These are phyloP conservation scores for Linum lewisii DNA, from an alignment of 345 rosid species.

Conservation along the genomic window DNA sequence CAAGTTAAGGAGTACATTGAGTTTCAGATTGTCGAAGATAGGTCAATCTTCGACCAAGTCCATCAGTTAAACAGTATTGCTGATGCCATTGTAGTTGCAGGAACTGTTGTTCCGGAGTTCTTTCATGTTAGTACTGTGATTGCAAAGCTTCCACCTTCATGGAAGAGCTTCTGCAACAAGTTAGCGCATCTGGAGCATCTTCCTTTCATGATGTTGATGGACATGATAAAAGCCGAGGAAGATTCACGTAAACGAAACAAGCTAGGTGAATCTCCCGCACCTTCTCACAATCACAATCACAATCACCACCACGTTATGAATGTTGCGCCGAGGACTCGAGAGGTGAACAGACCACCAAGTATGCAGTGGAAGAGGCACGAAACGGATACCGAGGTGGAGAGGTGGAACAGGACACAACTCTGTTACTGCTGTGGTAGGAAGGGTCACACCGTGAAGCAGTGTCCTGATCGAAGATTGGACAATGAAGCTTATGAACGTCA, in stretches of 20 bases:
- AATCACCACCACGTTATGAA: conserved; percentile 17
- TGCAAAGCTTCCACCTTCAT: conserved; percentile 71
- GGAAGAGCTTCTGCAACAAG: conserved; percentile 61
- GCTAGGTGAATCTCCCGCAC: conserved; percentile 19
- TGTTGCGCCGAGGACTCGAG: conserved; percentile 28
- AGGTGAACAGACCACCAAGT: conserved; percentile 29
- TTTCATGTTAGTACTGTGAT: conserved; percentile 66
- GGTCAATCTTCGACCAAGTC: conserved; percentile 46
- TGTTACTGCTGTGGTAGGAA: conserved; percentile 54
- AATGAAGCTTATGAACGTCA: neutral
- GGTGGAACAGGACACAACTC: conserved; percentile 16
- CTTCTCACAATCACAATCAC: conserved; percentile 13
- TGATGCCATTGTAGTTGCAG: conserved; percentile 51
- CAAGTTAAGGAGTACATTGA: conserved; percentile 72
- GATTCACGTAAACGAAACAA: conserved; percentile 22
- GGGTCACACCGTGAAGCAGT: conserved; percentile 52
- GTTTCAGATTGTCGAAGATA: conserved; percentile 52
- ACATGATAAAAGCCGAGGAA: conserved; percentile 46
- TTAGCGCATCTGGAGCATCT: conserved; percentile 45
- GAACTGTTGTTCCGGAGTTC: conserved; percentile 52
- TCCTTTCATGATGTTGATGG: conserved; percentile 50
- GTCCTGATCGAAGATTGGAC: conserved; percentile 26
- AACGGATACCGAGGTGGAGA: conserved; percentile 16
- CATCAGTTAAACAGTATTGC: conserved; percentile 60
- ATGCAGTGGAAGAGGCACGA: conserved; percentile 31